phyloP scores from a whole-genome alignment of 1,139 yeast species.

The Sugiyamaella castrensis region DNA sequence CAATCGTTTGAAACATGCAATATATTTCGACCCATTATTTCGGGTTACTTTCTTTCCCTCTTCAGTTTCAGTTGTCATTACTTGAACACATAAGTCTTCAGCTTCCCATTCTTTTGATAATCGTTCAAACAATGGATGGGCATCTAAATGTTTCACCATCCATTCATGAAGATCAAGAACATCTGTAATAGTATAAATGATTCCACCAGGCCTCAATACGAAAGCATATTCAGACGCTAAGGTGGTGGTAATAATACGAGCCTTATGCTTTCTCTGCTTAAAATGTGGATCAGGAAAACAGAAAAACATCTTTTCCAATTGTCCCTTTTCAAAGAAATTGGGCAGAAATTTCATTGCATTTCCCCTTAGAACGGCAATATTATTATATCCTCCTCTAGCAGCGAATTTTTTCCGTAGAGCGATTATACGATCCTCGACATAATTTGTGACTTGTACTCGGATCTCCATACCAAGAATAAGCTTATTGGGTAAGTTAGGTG shows the following conservation, averaged over 20 bases:
- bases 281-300: constrained; percentile 99
- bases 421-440: constrained; percentile 90
- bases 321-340: constrained; percentile 76
- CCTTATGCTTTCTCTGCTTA: constrained; percentile 95
- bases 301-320: constrained; percentile 83
- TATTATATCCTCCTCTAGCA: constrained; percentile 51
- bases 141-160: constrained; percentile 92
- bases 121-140: constrained; percentile 87
- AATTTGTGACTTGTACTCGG: constrained; percentile 94
- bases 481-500: constrained; percentile 70
- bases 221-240: constrained; percentile 89
- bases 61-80: constrained; percentile 90
- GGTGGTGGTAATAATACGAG: constrained; percentile 89
- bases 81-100: constrained; percentile 72
- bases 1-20: constrained; percentile 79
- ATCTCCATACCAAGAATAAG: constrained; percentile 94
- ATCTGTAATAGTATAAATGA: constrained; percentile 91
- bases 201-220: constrained; percentile 81
- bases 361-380: constrained; percentile 86
- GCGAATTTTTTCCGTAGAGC: constrained; percentile 68
- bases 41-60: constrained; percentile 96
- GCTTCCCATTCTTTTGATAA: constrained; percentile 75
- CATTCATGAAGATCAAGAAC: constrained; percentile 90
- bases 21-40: constrained; percentile 79
- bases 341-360: constrained; percentile 98